Evolutionary conservation across 1,284 basidiomycete genomes (phyloP).

Genomic region (Takashimella koratensis): DNA sequence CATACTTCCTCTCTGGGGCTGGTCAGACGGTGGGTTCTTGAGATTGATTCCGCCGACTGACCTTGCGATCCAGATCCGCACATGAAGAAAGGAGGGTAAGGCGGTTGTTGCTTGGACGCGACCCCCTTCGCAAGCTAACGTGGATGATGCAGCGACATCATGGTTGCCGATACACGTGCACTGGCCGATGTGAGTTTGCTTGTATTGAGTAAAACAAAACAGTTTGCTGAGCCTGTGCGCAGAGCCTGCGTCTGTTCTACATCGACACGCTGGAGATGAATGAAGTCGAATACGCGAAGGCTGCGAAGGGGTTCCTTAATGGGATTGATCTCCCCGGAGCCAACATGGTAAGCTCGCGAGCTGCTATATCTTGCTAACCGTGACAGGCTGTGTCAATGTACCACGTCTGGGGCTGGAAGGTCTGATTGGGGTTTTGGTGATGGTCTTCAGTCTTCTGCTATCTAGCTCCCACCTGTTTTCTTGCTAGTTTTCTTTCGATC

Average conservation of each 20-base stretch:
- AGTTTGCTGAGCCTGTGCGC: neutral
- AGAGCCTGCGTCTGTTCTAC: conserved; percentile 1
- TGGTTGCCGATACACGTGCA: conserved; percentile 2
- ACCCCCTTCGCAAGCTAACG: no score
- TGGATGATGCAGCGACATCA: neutral
- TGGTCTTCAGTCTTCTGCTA: no score
- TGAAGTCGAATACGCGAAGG: neutral
- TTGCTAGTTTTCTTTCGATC: no score
- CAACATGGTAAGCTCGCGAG: neutral
- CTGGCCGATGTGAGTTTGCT: neutral
- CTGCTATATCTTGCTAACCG: neutral
- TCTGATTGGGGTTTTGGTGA: no score
- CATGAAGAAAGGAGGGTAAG: conserved; percentile 5
- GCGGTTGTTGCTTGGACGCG: no score
- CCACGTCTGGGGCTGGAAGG: conserved; percentile 6
- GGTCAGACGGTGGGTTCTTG: conserved; percentile 3
- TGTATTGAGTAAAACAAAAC: no score
- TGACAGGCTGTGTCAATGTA: conserved; percentile 2
- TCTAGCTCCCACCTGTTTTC: no score
- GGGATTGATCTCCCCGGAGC: conserved; percentile 2
- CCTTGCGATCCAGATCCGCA: neutral
- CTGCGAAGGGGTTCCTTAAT: neutral
- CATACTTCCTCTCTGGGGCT: conserved; percentile 2
- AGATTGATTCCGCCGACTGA: neutral
- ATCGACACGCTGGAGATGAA: conserved; percentile 2